These are phyloP conservation scores for Isochrysis galbana DNA, from an alignment of 78 protist genomes.

Conservation along the genomic window DNA sequence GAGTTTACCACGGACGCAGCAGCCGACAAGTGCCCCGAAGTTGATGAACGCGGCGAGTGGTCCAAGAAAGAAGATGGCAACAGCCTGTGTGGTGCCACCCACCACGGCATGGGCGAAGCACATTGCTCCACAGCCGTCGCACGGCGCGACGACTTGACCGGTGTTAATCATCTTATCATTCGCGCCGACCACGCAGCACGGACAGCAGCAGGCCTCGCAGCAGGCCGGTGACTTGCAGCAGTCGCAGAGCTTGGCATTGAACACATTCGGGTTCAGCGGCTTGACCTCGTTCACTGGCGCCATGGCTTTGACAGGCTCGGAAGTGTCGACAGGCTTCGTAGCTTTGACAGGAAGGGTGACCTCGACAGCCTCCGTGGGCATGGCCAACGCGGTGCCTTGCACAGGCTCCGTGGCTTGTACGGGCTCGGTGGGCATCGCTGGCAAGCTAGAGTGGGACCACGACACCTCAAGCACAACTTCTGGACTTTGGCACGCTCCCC, in stretches of 20 bases:
- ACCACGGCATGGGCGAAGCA: not conserved
- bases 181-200: not conserved
- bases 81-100: not conserved
- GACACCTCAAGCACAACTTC: too few relatives aligned
- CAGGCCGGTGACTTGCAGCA: not conserved
- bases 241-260: not conserved
- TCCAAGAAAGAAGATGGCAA: not conserved
- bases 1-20: not conserved
- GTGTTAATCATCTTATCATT: not conserved
- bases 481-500: too few relatives aligned
- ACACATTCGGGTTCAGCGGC: not conserved
- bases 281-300: not conserved
- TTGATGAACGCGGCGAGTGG: not conserved
- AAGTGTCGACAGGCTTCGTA: not conserved
- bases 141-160: not conserved
- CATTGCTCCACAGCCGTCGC: not conserved
- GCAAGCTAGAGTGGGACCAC: too few relatives aligned
- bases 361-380: too few relatives aligned
- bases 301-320: not conserved
- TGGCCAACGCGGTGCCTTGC: too few relatives aligned
- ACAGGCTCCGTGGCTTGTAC: too few relatives aligned
- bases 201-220: not conserved
- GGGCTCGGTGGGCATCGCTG: too few relatives aligned
- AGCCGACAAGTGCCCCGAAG: not conserved
- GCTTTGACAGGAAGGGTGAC: too few relatives aligned